Evolutionary conservation across 2,329 filamentous ascomycete species (phyloP).

Genomic region (Sordariomycetes sp.): DNA sequence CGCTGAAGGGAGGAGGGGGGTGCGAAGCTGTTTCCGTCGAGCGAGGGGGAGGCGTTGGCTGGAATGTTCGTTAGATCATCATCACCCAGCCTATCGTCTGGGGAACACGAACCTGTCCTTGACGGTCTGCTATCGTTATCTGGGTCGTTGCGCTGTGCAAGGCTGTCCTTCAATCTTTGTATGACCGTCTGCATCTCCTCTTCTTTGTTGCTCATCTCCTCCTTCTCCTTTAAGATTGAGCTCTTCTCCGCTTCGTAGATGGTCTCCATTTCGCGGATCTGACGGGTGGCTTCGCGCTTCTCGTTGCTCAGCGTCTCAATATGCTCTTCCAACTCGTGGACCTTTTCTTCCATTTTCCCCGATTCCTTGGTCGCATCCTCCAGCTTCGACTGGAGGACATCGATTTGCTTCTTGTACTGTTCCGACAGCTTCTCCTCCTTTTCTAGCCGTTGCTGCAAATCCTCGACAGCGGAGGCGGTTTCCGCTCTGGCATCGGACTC

Average conservation of each 20-base stretch:
- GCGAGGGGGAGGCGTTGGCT: constrained; percentile 53
- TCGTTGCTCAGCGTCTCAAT: constrained; percentile 75
- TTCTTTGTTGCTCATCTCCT: constrained; percentile 73
- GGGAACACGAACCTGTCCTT: constrained; percentile 41
- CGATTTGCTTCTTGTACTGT: constrained; percentile 73
- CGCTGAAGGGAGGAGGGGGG: constrained; percentile 76
- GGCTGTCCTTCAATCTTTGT: constrained; percentile 80
- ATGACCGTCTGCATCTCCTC: constrained; percentile 88
- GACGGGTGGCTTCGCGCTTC: constrained; percentile 72
- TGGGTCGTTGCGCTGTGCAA: constrained; percentile 62
- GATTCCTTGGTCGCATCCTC: constrained; percentile 82
- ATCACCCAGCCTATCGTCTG: neutral
- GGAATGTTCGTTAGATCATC: constrained; percentile 10
- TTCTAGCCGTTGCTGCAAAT: constrained; percentile 73
- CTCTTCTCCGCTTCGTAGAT: constrained; percentile 88
- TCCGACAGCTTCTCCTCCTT: constrained; percentile 72
- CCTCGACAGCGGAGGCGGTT: constrained; percentile 68
- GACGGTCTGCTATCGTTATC: constrained; percentile 49
- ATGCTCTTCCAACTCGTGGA: constrained; percentile 79
- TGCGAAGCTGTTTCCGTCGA: constrained; percentile 74
- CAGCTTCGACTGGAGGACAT: constrained; percentile 75
- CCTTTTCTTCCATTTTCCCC: constrained; percentile 74
- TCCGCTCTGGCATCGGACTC: constrained; percentile 73
- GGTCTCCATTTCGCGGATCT: constrained; percentile 83
- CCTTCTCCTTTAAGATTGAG: constrained; percentile 83